phyloP scores from a whole-genome alignment of 805 yeast genomes.

The Cyberlindnera maclurae region DNA sequence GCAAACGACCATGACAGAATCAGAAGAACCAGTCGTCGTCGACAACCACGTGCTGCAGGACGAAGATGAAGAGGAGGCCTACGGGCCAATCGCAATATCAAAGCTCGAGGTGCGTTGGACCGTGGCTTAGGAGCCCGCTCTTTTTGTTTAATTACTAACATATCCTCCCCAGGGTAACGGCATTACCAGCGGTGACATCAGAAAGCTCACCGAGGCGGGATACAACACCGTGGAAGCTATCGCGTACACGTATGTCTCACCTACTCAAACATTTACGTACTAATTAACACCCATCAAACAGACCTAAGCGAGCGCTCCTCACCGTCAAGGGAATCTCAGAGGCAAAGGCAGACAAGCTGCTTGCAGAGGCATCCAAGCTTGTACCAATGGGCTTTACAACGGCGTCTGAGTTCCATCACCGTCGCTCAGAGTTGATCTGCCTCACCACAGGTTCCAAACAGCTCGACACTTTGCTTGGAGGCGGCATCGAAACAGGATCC shows the following conservation, averaged over 20 bases:
- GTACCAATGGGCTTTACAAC: slow-evolving; percentile 98
- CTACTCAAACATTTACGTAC: neutral
- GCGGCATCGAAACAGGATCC: slow-evolving; percentile 96
- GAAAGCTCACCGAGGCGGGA: slow-evolving; percentile 76
- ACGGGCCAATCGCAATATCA: slow-evolving; percentile 50
- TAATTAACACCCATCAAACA: slow-evolving; percentile 11
- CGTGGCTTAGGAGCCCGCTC: neutral
- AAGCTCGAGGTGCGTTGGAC: slow-evolving; percentile 33
- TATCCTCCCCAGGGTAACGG: slow-evolving; percentile 76
- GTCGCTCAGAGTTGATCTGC: slow-evolving; percentile 86
- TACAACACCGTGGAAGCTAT: slow-evolving; percentile 85
- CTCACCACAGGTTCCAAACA: slow-evolving; percentile 94
- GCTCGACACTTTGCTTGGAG: slow-evolving; percentile 86
- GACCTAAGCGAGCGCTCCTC: slow-evolving; percentile 69
- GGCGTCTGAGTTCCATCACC: slow-evolving; percentile 86
- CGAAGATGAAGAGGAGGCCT: slow-evolving; percentile 46
- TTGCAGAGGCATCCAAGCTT: slow-evolving; percentile 74
- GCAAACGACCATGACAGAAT: slow-evolving; percentile 5
- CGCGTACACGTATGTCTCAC: slow-evolving; percentile 59
- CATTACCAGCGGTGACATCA: slow-evolving; percentile 69
- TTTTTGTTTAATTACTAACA: slow-evolving; percentile 4
- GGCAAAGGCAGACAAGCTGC: slow-evolving; percentile 83
- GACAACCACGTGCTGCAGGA: slow-evolving; percentile 19
- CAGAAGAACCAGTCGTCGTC: slow-evolving; percentile 5
- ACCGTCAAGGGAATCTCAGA: slow-evolving; percentile 90